Evolutionary conservation across 2,329 filamentous ascomycete species (phyloP).

Genomic region (Akanthomyces muscarius): DNA sequence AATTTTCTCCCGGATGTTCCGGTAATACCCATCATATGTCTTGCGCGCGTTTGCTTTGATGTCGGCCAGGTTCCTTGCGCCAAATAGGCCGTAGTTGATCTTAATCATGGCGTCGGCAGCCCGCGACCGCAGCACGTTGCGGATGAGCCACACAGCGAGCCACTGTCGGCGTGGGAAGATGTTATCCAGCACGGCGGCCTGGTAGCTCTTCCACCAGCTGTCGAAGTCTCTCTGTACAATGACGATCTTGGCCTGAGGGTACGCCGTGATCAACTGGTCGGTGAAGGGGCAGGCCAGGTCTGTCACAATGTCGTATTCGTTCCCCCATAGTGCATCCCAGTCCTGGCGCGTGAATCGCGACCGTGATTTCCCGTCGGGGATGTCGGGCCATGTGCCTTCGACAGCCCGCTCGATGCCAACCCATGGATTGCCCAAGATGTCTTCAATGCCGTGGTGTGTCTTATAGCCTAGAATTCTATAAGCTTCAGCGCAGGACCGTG

Average conservation of each 20-base stretch:
- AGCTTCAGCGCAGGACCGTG: slow-evolving; percentile 16
- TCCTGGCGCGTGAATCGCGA: slow-evolving; percentile 19
- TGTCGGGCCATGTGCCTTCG: slow-evolving; percentile 13
- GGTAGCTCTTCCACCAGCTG: slow-evolving; percentile 23
- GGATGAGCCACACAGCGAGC: neutral
- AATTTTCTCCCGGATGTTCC: slow-evolving; percentile 23
- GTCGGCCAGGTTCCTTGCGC: neutral
- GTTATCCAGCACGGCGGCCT: slow-evolving; percentile 21
- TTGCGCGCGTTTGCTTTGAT: slow-evolving; percentile 16
- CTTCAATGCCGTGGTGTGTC: slow-evolving; percentile 19
- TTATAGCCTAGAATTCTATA: slow-evolving; percentile 19
- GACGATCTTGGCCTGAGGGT: slow-evolving; percentile 30
- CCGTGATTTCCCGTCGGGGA: slow-evolving; percentile 17
- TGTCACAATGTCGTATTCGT: slow-evolving; percentile 24
- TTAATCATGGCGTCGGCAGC: slow-evolving; percentile 14
- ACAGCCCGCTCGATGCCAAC: neutral
- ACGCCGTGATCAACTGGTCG: slow-evolving; percentile 25
- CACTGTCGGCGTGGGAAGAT: slow-evolving; percentile 19
- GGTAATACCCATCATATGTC: slow-evolving; percentile 28
- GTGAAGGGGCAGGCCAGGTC: slow-evolving; percentile 26
- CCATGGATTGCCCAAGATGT: slow-evolving; percentile 7
- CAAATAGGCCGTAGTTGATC: slow-evolving; percentile 4
- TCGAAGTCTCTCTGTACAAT: slow-evolving; percentile 28
- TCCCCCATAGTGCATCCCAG: slow-evolving; percentile 26
- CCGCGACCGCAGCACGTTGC: slow-evolving; percentile 15